Base-by-base conservation (phyloP, 768 basidiomycete species). In the Sistotremastrum suecicum region DNA sequence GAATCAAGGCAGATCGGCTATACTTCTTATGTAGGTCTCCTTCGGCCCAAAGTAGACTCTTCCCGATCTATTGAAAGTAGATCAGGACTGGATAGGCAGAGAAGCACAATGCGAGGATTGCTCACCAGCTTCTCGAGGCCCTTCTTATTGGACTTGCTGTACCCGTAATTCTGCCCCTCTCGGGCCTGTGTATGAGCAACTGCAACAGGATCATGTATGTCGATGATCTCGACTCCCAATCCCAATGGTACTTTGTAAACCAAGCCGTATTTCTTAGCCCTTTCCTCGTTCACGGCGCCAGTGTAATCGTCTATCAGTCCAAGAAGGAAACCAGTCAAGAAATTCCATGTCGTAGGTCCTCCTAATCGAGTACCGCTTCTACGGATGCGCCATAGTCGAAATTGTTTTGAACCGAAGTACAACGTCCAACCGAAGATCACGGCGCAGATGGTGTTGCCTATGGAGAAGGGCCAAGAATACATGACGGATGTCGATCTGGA, bases 201-300 rank as follows among this genome's bases (percentile, higher is more conserved):
- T 0, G 76, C 75, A 56, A 69, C 75, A 3, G 59, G 58, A 43
- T 60, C 59, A 29, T 48, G 51, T 34, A 60, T 29, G 28, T 56
- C 46, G 12, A 58, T 29, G 20, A 49, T 49, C 5, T 48, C 47
- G 8, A 34, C 35, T 6, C 55, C 53, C 4, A 60, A 34, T 3
- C 51, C 36, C 0, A 52, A 51, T 0, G 74, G 65, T n/a, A 74
- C 47, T 10, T 57, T 43, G 49, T 60, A 78, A 0, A 64, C 71
- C 1, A 66, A 52, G 5, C 78, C 77, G 34, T 74, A 74, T 39
- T 68, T 54, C 5, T 53, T 54, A 1, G 62, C 63, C 77, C 75
- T 78, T 4, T 58, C 46, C 46, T 74, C 73, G 49, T 63, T 68
- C 5, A 72, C 29, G 1, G 48, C 28, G 4, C 62, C 59, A 28